phyloP scores from a whole-genome alignment of 345 rosid genomes.

The Chamaenerion angustifolium region DNA sequence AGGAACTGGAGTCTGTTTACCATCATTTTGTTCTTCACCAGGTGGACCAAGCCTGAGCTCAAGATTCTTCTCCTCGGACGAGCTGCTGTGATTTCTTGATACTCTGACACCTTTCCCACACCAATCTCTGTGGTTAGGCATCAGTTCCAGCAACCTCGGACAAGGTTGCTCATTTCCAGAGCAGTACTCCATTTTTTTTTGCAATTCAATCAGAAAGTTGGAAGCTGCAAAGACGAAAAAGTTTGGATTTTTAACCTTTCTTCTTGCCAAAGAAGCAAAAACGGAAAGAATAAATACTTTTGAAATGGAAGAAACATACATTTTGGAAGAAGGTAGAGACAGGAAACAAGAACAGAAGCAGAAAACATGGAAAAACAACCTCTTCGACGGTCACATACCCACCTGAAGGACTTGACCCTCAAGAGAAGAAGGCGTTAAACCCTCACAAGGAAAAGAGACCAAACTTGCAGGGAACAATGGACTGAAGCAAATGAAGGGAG shows the following conservation, averaged over 20 bases:
- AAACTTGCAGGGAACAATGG: too few relatives aligned
- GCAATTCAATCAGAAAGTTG: background rate
- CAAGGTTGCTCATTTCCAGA: slow-evolving; percentile 13
- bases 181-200: slow-evolving; percentile 4
- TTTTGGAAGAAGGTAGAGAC: too few relatives aligned
- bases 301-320: too few relatives aligned
- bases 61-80: slow-evolving; percentile 62
- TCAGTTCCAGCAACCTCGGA: slow-evolving; percentile 51
- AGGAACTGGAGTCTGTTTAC: slow-evolving; percentile 12
- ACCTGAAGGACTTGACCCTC: too few relatives aligned
- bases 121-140: slow-evolving; percentile 42
- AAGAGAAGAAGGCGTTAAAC: too few relatives aligned
- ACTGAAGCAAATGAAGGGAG: too few relatives aligned
- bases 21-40: slow-evolving; percentile 34
- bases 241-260: too few relatives aligned
- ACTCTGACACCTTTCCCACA: slow-evolving; percentile 15
- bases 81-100: slow-evolving; percentile 13
- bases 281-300: background rate
- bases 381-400: too few relatives aligned
- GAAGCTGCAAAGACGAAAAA: too few relatives aligned
- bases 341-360: too few relatives aligned
- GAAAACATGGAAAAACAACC: too few relatives aligned
- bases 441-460: too few relatives aligned
- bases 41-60: slow-evolving; percentile 97
- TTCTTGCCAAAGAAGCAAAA: background rate